Percentiles rank a stretch among this genome's conserved stretches.
Evolutionary conservation across 768 basidiomycete genomes (phyloP).

Genomic region (Pleurotus sapidus): DNA sequence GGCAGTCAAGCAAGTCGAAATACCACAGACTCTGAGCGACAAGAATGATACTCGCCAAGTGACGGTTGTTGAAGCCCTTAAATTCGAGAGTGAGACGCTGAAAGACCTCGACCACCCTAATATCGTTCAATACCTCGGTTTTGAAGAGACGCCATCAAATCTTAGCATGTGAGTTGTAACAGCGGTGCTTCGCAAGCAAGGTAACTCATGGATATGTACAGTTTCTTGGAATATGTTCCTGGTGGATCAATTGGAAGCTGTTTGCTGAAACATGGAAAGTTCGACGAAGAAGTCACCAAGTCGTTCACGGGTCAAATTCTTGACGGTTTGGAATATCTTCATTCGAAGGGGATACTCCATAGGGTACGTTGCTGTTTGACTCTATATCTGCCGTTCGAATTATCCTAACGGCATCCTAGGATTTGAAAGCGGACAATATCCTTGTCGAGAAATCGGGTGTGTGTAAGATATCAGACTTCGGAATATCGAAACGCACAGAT

Average conservation of each 20-base stretch:
- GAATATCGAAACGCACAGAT: constrained; percentile 94
- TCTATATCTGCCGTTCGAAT: not conserved
- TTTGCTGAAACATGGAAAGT: constrained; percentile 88
- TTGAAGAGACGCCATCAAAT: constrained; percentile 84
- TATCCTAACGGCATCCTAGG: constrained; percentile 40
- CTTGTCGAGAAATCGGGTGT: constrained; percentile 88
- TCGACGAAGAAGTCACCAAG: constrained; percentile 88
- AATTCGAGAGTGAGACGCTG: constrained; percentile 93
- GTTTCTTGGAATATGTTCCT: constrained; percentile 98
- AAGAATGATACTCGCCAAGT: constrained; percentile 84
- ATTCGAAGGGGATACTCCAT: constrained; percentile 89
- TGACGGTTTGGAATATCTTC: constrained; percentile 88
- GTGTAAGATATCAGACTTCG: constrained; percentile 98
- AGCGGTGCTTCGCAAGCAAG: not conserved
- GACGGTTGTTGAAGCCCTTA: constrained; percentile 86
- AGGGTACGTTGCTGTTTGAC: constrained; percentile 48
- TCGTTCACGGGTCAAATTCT: constrained; percentile 93
- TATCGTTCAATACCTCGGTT: constrained; percentile 96
- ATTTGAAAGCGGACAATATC: constrained; percentile 98
- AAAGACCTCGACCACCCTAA: constrained; percentile 97
- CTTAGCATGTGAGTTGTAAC: constrained; percentile 78
- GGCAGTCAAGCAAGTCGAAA: constrained; percentile 98
- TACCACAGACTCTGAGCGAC: constrained; percentile 89
- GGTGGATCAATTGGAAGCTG: constrained; percentile 94
- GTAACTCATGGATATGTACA: constrained; percentile 25